Conservation (phyloP, 805 yeast genomes). For the Candida coquimbonensis region DNA sequence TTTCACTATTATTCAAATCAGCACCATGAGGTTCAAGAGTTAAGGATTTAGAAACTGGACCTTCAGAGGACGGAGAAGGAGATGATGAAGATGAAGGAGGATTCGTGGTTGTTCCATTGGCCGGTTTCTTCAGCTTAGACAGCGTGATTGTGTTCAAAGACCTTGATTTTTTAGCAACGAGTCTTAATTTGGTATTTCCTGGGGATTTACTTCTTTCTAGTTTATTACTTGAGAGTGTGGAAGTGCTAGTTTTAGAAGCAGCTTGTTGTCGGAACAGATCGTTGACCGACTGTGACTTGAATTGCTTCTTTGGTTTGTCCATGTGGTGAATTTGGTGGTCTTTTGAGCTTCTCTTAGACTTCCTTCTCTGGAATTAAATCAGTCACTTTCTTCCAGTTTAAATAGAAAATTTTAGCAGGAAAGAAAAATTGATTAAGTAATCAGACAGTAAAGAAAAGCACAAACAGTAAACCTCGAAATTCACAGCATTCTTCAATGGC, state of each 20-base stretch:
- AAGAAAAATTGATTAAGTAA: neutral
- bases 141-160: conserved; percentile 3
- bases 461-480: no score
- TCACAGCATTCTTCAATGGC: no score
- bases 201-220: conserved; percentile 11
- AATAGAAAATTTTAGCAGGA: no score
- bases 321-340: neutral
- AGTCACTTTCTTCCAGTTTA: no score
- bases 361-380: no score
- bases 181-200: conserved; percentile 16
- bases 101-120: neutral
- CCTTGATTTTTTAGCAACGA: conserved; percentile 14
- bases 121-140: conserved; percentile 1
- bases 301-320: conserved; percentile 21
- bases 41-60: neutral
- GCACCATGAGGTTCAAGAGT: neutral
- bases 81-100: neutral
- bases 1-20: no score
- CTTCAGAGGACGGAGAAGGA: neutral
- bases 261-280: conserved; percentile 20
- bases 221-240: neutral
- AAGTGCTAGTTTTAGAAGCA: neutral
- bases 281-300: conserved; percentile 25
- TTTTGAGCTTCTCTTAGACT: no score
- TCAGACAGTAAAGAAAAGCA: no score